These are phyloP conservation scores for Coemansia biformis DNA, from an alignment of 192 early-diverging fungal species.

Conservation along the genomic window DNA sequence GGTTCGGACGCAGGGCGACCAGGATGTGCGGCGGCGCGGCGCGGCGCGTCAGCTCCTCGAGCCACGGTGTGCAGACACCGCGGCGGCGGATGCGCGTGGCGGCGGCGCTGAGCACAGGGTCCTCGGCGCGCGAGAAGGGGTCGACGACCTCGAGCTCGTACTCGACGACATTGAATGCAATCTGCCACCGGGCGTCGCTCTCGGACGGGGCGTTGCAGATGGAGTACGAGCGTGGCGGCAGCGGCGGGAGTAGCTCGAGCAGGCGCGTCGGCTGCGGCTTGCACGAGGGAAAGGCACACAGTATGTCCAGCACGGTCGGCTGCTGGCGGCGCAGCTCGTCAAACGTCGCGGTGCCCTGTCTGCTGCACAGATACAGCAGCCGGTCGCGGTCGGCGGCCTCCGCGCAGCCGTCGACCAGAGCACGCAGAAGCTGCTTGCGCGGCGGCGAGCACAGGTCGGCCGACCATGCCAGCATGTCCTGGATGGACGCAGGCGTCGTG, in stretches of 20 bases:
- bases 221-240: constrained; percentile 86
- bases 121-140: constrained; percentile 23
- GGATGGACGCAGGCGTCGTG: constrained; percentile 33
- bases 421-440: constrained; percentile 75
- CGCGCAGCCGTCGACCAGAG: constrained; percentile 73
- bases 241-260: constrained; percentile 70
- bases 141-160: constrained; percentile 51
- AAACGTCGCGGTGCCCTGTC: constrained; percentile 65
- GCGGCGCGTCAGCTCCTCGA: constrained; percentile 56
- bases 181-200: constrained; percentile 49
- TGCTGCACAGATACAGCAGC: constrained; percentile 75
- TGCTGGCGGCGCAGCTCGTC: constrained; percentile 60
- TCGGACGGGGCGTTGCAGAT: constrained; percentile 63
- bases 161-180: constrained; percentile 87
- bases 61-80: constrained; percentile 78
- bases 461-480: constrained; percentile 66
- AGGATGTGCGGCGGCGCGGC: constrained; percentile 21
- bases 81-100: constrained; percentile 33
- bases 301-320: constrained; percentile 75
- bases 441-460: constrained; percentile 70
- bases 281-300: constrained; percentile 74
- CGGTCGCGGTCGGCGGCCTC: constrained; percentile 66
- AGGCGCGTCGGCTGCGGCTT: constrained; percentile 60
- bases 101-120: background rate
- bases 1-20: constrained; percentile 56